These are phyloP conservation scores for Pyrenophora teres DNA, from an alignment of 2,329 filamentous ascomycete species.

Conservation along the genomic window DNA sequence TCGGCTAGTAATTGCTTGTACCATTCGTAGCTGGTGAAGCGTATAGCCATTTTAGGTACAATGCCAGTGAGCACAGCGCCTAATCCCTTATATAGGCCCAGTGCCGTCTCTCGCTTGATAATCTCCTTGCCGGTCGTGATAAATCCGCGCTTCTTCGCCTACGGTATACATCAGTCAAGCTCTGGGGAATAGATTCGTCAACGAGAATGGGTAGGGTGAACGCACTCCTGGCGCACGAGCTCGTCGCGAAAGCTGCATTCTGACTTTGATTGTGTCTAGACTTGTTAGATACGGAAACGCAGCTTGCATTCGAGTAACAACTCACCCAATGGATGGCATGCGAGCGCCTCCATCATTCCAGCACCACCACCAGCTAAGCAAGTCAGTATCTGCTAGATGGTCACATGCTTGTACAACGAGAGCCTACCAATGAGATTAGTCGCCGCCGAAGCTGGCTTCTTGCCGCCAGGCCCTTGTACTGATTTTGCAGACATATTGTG, in stretches of 20 bases:
- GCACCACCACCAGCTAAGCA: slow-evolving; percentile 87
- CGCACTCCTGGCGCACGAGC: slow-evolving; percentile 77
- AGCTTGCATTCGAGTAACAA: background rate
- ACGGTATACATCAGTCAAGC: slow-evolving; percentile 11
- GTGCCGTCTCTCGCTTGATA: slow-evolving; percentile 83
- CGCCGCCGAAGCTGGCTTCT: slow-evolving; percentile 80
- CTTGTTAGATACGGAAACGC: slow-evolving; percentile 18
- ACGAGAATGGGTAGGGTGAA: slow-evolving; percentile 19
- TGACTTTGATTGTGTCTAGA: slow-evolving; percentile 97
- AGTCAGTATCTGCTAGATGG: slow-evolving; percentile 18
- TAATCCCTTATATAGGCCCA: slow-evolving; percentile 97
- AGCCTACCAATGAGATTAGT: slow-evolving; percentile 85
- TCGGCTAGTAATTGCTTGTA: slow-evolving; percentile 86
- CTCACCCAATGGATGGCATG: slow-evolving; percentile 88
- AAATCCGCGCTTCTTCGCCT: slow-evolving; percentile 82
- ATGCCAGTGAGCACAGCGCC: slow-evolving; percentile 95
- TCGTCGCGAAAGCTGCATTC: slow-evolving; percentile 95
- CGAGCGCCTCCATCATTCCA: slow-evolving; percentile 99
- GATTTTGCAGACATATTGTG: slow-evolving; percentile 64
- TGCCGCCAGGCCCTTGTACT: slow-evolving; percentile 63
- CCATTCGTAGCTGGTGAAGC: slow-evolving; percentile 94
- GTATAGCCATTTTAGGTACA: slow-evolving; percentile 98
- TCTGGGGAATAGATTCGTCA: background rate
- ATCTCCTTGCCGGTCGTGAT: slow-evolving; percentile 84
- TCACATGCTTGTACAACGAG: background rate